These are phyloP conservation scores for Euphorbia corollata DNA, from an alignment of 441 rosid genomes.

Conservation along the genomic window DNA sequence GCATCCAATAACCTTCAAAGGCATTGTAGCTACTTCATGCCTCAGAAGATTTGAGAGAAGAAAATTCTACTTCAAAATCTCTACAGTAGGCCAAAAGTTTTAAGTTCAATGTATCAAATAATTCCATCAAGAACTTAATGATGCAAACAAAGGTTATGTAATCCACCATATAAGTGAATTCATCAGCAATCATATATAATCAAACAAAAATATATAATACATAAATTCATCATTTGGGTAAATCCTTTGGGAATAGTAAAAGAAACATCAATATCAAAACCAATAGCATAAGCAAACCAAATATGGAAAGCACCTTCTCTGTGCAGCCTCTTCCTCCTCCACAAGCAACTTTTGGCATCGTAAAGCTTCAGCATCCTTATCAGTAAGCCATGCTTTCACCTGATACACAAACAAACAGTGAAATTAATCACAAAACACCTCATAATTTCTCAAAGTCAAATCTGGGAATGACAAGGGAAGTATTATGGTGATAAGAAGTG, in stretches of 20 bases:
- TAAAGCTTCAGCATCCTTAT: conserved; percentile 91
- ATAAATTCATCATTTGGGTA: conserved; percentile 1
- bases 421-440: conserved; percentile 6
- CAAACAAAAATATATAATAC: neutral
- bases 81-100: neutral
- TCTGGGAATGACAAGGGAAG: neutral
- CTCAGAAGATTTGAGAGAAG: neutral
- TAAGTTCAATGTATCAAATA: neutral
- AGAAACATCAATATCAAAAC: neutral
- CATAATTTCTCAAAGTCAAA: neutral
- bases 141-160: neutral
- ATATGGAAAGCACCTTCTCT: conserved; percentile 47
- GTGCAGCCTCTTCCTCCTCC: conserved; percentile 97
- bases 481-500: neutral
- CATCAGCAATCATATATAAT: neutral
- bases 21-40: neutral
- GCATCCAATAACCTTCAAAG: neutral
- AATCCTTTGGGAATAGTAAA: neutral
- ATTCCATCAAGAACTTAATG: neutral
- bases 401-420: conserved; percentile 21
- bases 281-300: neutral
- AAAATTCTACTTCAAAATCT: too few relatives aligned
- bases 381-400: conserved; percentile 87
- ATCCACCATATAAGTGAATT: neutral
- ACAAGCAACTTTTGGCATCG: conserved; percentile 84